Percentiles rank a stretch among this genome's conserved stretches.
phyloP scores from a whole-genome alignment of 306 rosid species.

The Cicer pinnatifidum region DNA sequence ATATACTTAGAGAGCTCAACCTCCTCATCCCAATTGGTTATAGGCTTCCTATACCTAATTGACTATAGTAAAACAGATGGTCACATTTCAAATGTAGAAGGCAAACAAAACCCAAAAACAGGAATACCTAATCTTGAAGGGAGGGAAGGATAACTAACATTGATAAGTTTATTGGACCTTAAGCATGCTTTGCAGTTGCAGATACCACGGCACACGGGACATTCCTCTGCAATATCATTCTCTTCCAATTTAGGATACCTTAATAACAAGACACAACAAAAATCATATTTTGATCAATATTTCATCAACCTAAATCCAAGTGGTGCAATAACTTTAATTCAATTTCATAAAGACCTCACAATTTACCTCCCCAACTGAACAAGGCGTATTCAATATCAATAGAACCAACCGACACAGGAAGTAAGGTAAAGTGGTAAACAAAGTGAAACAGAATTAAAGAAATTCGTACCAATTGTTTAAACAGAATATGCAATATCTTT shows the following conservation, averaged over 20 bases:
- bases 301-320: not conserved
- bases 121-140: constrained; percentile 17
- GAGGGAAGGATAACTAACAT: constrained; percentile 48
- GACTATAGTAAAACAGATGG: constrained; percentile 6
- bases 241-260: constrained; percentile 76
- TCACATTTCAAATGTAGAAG: not conserved
- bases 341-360: not conserved
- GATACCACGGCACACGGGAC: constrained; percentile 86
- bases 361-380: not conserved
- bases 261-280: constrained; percentile 39
- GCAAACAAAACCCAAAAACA: not conserved
- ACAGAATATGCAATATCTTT: constrained; percentile 68
- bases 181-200: constrained; percentile 90
- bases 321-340: not conserved
- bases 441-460: not conserved
- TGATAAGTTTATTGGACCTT: constrained; percentile 47
- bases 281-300: not conserved
- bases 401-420: not conserved
- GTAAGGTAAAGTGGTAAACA: not conserved
- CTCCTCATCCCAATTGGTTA: not conserved
- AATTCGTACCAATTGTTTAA: constrained; percentile 56
- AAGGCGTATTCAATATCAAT: constrained; percentile 6
- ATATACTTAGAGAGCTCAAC: constrained; percentile 54
- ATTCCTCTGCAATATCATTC: constrained; percentile 58
- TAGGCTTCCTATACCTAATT: constrained; percentile 10